Evolutionary conservation across 345 rosid genomes (phyloP).

Genomic region (Eucalyptus shirleyi): DNA sequence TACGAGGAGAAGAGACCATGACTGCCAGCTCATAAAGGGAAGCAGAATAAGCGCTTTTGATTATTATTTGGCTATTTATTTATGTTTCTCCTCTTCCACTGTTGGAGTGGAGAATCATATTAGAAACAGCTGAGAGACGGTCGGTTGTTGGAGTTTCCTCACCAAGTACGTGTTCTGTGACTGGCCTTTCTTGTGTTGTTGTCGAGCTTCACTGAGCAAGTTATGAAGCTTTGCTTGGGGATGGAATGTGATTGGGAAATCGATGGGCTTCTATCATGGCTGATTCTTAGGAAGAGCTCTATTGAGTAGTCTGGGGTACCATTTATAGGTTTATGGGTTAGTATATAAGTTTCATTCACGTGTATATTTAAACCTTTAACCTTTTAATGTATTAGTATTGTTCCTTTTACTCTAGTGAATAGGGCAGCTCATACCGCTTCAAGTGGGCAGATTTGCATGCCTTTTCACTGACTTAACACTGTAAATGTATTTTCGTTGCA

Average conservation of each 20-base stretch:
- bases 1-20: background rate
- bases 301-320: background rate
- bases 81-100: background rate
- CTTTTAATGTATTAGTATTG: background rate
- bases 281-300: background rate
- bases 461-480: background rate
- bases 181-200: background rate
- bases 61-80: background rate
- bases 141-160: background rate
- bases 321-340: background rate
- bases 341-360: background rate
- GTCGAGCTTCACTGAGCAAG: background rate
- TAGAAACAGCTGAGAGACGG: background rate
- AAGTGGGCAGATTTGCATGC: background rate
- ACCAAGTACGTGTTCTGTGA: background rate
- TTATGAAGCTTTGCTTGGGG: background rate
- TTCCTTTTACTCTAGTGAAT: background rate
- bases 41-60: background rate
- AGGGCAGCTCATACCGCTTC: background rate
- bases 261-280: background rate
- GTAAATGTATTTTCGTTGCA: conserved; percentile 3
- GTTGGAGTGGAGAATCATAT: background rate
- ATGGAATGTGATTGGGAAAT: background rate
- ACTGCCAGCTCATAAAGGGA: background rate
- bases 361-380: background rate